A percentile compares a stretch with the other conserved stretches of the same genome.
These are phyloP conservation scores for Fusarium sp. DNA, from an alignment of 2,329 filamentous ascomycete genomes.

Conservation along the genomic window DNA sequence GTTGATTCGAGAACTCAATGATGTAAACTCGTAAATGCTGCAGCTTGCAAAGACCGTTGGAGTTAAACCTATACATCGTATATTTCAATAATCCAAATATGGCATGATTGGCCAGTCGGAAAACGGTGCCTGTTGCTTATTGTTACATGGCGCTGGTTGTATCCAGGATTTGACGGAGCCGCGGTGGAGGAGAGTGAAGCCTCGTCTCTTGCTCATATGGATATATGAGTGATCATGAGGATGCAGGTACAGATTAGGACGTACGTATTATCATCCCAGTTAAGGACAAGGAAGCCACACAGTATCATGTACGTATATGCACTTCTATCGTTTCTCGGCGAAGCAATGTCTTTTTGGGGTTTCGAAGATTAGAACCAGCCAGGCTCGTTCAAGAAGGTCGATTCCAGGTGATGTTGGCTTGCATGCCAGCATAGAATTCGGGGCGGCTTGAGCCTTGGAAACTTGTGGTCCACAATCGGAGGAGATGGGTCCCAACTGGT, in stretches of 20 bases:
- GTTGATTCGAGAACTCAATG: neutral
- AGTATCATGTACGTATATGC: constrained; percentile 1
- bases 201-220: neutral
- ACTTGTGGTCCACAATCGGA: neutral
- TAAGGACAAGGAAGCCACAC: constrained; percentile 16
- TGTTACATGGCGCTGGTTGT: neutral
- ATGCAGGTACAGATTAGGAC: neutral
- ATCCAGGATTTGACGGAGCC: neutral
- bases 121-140: neutral
- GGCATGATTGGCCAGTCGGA: constrained; percentile 6
- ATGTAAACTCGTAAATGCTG: constrained; percentile 13
- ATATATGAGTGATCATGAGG: constrained; percentile 12
- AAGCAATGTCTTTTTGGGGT: neutral
- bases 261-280: constrained; percentile 3
- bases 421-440: neutral
- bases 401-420: neutral
- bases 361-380: constrained; percentile 4
- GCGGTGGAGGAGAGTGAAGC: neutral
- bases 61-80: neutral
- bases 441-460: neutral
- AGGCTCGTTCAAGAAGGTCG: constrained; percentile 20
- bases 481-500: constrained; percentile 1
- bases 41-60: neutral
- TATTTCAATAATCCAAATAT: neutral
- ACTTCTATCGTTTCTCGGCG: neutral